A percentile compares a stretch with the other conserved stretches of the same genome.
phyloP scores from a whole-genome alignment of 1,139 yeast genomes.

The Geotrichum restrictum region DNA sequence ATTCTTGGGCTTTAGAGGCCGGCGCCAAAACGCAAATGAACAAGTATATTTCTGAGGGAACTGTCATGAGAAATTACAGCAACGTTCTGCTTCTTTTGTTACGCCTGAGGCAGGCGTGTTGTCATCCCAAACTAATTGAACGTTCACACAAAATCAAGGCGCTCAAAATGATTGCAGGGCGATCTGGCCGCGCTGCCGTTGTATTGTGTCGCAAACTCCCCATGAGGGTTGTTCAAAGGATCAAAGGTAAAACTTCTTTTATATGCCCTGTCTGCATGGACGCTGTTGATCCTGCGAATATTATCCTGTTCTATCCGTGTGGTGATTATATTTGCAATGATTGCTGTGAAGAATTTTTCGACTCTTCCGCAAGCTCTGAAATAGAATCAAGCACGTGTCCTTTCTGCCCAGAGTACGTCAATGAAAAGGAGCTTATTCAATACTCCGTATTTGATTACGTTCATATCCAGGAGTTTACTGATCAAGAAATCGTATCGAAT shows the following conservation, averaged over 20 bases:
- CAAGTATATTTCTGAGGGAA: slow-evolving; percentile 44
- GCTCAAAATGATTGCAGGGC: slow-evolving; percentile 16
- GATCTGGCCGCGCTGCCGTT: slow-evolving; percentile 23
- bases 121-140: slow-evolving; percentile 73
- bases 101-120: slow-evolving; percentile 85
- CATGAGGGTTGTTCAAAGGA: slow-evolving; percentile 24
- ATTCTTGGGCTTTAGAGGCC: slow-evolving; percentile 51
- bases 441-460: slow-evolving; percentile 31
- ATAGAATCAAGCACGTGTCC: slow-evolving; percentile 24
- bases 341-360: slow-evolving; percentile 30
- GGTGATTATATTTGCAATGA: slow-evolving; percentile 37
- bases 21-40: slow-evolving; percentile 57
- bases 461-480: slow-evolving; percentile 25
- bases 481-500: slow-evolving; percentile 24
- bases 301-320: slow-evolving; percentile 35
- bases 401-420: slow-evolving; percentile 26
- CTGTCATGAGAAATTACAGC: slow-evolving; percentile 44
- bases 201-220: slow-evolving; percentile 25
- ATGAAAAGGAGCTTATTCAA: slow-evolving; percentile 26
- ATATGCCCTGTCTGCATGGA: slow-evolving; percentile 71
- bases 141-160: slow-evolving; percentile 46
- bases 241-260: slow-evolving; percentile 36
- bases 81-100: slow-evolving; percentile 68
- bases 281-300: slow-evolving; percentile 47
- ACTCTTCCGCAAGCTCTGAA: slow-evolving; percentile 19